Evolutionary conservation across 805 yeast genomes (phyloP).

Genomic region (Nakazawaea populi): DNA sequence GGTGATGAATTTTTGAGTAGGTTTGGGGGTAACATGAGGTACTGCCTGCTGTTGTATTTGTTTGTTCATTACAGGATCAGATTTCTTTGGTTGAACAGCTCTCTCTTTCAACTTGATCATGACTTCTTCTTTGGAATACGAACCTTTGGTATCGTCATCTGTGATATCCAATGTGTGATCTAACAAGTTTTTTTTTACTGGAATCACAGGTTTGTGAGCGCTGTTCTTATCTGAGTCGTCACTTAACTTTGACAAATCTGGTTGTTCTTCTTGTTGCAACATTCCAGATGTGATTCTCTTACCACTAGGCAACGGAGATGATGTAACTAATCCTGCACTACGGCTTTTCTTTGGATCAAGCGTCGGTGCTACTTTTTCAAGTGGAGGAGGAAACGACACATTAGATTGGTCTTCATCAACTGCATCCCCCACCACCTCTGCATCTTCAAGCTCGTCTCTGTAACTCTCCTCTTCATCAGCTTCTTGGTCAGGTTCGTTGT

Average conservation of each 20-base stretch:
- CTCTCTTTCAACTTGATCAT: constrained; percentile 14
- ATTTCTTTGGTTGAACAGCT: constrained; percentile 22
- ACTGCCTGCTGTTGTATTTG: too few species aligned
- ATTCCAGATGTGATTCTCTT: constrained; percentile 31
- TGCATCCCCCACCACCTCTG: constrained; percentile 5
- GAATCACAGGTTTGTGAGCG: neutral
- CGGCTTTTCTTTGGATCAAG: constrained; percentile 8
- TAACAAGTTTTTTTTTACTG: neutral
- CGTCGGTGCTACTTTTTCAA: constrained; percentile 20
- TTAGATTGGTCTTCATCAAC: constrained; percentile 6
- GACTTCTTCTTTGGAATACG: constrained; percentile 13
- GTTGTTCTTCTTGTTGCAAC: constrained; percentile 22
- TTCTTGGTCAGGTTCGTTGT: constrained; percentile 1
- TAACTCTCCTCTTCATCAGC: constrained; percentile 8
- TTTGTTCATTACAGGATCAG: neutral
- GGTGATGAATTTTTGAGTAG: neutral
- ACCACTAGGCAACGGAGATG: constrained; percentile 27
- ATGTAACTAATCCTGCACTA: constrained; percentile 16
- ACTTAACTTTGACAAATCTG: constrained; percentile 25
- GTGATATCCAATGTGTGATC: neutral
- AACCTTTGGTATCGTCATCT: neutral
- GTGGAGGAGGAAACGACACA: constrained; percentile 18
- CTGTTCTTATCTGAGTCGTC: neutral
- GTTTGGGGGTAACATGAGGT: neutral
- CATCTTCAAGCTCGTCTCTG: constrained; percentile 10